phyloP scores from a whole-genome alignment of 805 yeast genomes.

The Candida chauliodis region DNA sequence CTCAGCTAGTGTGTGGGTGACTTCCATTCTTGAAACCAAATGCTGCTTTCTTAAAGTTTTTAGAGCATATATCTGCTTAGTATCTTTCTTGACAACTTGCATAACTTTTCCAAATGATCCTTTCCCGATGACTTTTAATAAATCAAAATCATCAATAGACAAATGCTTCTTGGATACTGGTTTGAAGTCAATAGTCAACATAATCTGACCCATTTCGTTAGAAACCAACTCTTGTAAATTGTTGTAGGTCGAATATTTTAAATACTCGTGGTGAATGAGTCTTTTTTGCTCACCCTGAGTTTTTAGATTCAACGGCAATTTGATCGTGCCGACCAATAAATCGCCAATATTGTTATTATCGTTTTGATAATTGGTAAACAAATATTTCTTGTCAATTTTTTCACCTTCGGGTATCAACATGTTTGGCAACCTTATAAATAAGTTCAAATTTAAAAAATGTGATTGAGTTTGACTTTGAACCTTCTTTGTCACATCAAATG shows the following conservation, averaged over 20 bases:
- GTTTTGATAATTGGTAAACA: slow-evolving; percentile 25
- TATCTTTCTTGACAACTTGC: slow-evolving; percentile 96
- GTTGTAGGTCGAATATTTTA: slow-evolving; percentile 36
- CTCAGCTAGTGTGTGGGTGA: slow-evolving; percentile 94
- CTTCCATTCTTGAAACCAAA: slow-evolving; percentile 90
- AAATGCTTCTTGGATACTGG: slow-evolving; percentile 63
- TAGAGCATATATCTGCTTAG: slow-evolving; percentile 89
- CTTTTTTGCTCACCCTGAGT: slow-evolving; percentile 50
- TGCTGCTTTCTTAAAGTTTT: slow-evolving; percentile 93
- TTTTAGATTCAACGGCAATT: slow-evolving; percentile 55
- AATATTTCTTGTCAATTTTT: slow-evolving; percentile 21
- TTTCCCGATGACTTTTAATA: slow-evolving; percentile 93
- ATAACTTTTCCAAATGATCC: slow-evolving; percentile 98
- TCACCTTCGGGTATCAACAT: slow-evolving; percentile 47
- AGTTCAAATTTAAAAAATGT: slow-evolving; percentile 62
- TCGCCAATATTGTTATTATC: slow-evolving; percentile 46
- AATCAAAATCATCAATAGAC: slow-evolving; percentile 86
- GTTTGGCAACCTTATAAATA: slow-evolving; percentile 76
- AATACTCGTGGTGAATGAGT: slow-evolving; percentile 57
- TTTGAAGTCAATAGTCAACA: slow-evolving; percentile 65
- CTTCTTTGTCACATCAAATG: slow-evolving; percentile 71
- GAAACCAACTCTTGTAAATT: slow-evolving; percentile 25
- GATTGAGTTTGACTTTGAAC: slow-evolving; percentile 30
- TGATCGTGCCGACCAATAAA: slow-evolving; percentile 70
- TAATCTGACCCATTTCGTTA: slow-evolving; percentile 47